Conservation (phyloP, 331 rosid species). For the Malus hybrid region DNA sequence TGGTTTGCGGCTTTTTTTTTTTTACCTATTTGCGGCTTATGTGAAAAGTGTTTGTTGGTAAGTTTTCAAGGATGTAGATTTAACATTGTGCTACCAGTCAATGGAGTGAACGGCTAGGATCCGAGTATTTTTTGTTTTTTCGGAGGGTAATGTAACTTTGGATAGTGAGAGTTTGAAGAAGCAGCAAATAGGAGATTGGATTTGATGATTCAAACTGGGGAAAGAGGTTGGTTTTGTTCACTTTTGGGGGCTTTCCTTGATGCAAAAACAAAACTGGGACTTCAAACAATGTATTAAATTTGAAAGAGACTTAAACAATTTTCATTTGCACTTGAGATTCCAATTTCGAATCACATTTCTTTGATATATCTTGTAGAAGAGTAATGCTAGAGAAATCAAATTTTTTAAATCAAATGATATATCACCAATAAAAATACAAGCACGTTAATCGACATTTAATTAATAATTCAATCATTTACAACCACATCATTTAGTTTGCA, state of each 20-base stretch:
- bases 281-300: too few relatives aligned
- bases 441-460: too few relatives aligned
- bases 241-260: not conserved
- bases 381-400: too few relatives aligned
- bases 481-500: too few relatives aligned
- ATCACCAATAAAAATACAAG: too few relatives aligned
- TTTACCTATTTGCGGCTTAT: not conserved
- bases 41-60: not conserved
- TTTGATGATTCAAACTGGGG: not conserved
- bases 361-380: too few relatives aligned
- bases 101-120: not conserved
- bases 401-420: too few relatives aligned
- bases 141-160: not conserved
- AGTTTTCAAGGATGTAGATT: not conserved
- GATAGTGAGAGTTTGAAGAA: not conserved
- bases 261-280: not conserved
- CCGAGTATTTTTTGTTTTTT: not conserved
- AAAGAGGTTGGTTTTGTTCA: not conserved
- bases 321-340: too few relatives aligned
- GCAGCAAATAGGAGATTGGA: not conserved
- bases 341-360: too few relatives aligned
- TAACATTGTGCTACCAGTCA: not conserved
- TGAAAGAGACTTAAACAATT: too few relatives aligned
- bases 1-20: conserved; percentile 24
- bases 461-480: too few relatives aligned